Conservation (phyloP, 345 rosid species). For the Mangifera indica region DNA sequence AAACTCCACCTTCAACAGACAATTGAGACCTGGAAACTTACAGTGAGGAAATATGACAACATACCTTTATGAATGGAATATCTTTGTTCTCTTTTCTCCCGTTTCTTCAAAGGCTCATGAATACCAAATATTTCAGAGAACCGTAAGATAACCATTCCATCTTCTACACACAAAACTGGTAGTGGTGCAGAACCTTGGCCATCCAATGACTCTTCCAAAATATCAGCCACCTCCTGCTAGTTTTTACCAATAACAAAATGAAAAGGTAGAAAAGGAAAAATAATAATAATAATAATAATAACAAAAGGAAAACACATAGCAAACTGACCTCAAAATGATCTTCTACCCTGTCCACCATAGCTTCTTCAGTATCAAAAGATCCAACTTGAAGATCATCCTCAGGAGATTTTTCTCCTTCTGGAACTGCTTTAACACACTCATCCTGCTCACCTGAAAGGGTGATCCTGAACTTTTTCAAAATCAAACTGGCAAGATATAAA, state of each 20-base stretch:
- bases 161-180: conserved; percentile 81
- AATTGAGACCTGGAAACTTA: background rate
- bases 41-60: conserved; percentile 16
- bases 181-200: conserved; percentile 53
- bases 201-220: conserved; percentile 40
- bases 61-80: conserved; percentile 62
- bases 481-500: conserved; percentile 11
- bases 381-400: conserved; percentile 39
- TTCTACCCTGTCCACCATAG: conserved; percentile 38
- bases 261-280: background rate
- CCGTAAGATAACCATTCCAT: conserved; percentile 74
- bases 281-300: background rate
- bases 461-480: too few species aligned
- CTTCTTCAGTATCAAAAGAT: conserved; percentile 51
- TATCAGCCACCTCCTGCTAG: conserved; percentile 42
- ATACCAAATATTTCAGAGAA: conserved; percentile 98
- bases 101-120: conserved; percentile 69
- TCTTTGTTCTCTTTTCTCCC: conserved; percentile 59
- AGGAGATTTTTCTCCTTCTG: conserved; percentile 38
- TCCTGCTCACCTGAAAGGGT: conserved; percentile 38
- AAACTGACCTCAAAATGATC: conserved; percentile 46
- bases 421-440: conserved; percentile 28
- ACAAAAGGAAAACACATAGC: background rate
- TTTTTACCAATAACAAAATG: background rate
- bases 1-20: conserved; percentile 1